Percentiles rank a stretch among this genome's conserved stretches.
Evolutionary conservation across 75 land plant genomes (phyloP).

Genomic region (Cunninghamia lanceolata): DNA sequence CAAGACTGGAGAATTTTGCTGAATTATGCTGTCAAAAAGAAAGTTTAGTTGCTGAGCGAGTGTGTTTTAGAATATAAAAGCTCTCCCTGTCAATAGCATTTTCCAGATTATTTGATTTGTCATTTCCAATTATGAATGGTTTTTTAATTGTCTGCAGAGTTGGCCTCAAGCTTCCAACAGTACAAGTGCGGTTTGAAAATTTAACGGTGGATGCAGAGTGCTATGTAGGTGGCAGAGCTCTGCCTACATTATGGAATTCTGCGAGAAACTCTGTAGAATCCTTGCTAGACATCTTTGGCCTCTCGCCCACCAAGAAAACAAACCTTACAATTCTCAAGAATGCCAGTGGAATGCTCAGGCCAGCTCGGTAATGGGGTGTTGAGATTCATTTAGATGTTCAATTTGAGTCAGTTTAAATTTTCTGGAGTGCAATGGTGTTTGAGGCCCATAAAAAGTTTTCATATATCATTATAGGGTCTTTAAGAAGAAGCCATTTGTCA

Average conservation of each 20-base stretch:
- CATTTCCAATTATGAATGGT: background rate
- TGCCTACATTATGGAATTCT: conserved; percentile 71
- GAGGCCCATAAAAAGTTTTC: background rate
- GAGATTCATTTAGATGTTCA: background rate
- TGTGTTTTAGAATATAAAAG: background rate
- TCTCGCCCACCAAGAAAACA: conserved; percentile 45
- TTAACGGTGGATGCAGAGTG: conserved; percentile 70
- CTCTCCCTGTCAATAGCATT: background rate
- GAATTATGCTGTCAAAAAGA: background rate
- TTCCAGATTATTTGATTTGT: background rate
- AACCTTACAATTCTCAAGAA: conserved; percentile 70
- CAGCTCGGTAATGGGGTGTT: conserved; percentile 47
- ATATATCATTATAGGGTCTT: no score
- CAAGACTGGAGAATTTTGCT: no score
- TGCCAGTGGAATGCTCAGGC: conserved; percentile 68
- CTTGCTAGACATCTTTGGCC: conserved; percentile 40
- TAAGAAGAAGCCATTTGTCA: background rate
- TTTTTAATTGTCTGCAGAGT: conserved; percentile 46
- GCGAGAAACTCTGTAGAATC: conserved; percentile 54
- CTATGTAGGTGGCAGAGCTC: conserved; percentile 67
- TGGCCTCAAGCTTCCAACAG: conserved; percentile 75
- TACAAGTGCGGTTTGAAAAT: conserved; percentile 75
- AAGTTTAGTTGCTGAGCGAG: background rate
- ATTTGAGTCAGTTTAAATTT: background rate
- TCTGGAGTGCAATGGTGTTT: background rate